Evolutionary conservation across 805 yeast species (phyloP).

Genomic region (Zygoascus biomembranicola): DNA sequence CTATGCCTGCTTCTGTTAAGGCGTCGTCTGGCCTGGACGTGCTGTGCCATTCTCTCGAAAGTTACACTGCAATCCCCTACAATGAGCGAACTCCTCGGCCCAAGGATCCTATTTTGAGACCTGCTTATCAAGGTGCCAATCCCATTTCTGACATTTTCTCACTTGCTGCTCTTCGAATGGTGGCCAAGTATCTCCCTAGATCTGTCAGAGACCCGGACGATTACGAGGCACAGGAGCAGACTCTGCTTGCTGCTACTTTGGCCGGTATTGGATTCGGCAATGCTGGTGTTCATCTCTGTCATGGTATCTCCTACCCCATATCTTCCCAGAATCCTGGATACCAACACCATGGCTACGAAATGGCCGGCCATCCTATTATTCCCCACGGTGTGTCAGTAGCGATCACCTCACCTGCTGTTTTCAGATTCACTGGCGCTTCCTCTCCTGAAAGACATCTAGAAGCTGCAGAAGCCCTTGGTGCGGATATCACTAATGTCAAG

Average conservation of each 20-base stretch:
- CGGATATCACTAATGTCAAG: slow-evolving; percentile 28
- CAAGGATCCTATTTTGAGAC: slow-evolving; percentile 29
- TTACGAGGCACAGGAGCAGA: slow-evolving; percentile 34
- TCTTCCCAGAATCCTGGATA: slow-evolving; percentile 32
- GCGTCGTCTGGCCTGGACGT: slow-evolving; percentile 39
- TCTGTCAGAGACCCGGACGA: slow-evolving; percentile 35
- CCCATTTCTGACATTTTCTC: slow-evolving; percentile 39
- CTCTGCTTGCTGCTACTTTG: slow-evolving; percentile 37
- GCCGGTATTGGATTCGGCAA: slow-evolving; percentile 41
- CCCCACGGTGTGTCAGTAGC: slow-evolving; percentile 41
- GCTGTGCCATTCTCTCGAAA: slow-evolving; percentile 37
- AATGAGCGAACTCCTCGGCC: slow-evolving; percentile 33
- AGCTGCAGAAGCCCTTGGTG: slow-evolving; percentile 32
- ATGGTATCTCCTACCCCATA: slow-evolving; percentile 35
- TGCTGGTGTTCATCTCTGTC: slow-evolving; percentile 38
- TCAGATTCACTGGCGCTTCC: slow-evolving; percentile 32
- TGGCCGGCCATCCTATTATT: slow-evolving; percentile 31
- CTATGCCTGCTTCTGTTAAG: slow-evolving; percentile 36
- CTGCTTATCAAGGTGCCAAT: slow-evolving; percentile 38
- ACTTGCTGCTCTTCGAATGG: slow-evolving; percentile 34
- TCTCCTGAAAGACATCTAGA: slow-evolving; percentile 33
- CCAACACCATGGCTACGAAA: slow-evolving; percentile 31
- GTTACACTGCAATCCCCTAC: slow-evolving; percentile 39
- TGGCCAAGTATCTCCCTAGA: slow-evolving; percentile 34
- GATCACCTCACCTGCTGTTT: slow-evolving; percentile 38